Conservation (phyloP, 1,139 yeast genomes). For the Protomyces arabidopsidicola region DNA sequence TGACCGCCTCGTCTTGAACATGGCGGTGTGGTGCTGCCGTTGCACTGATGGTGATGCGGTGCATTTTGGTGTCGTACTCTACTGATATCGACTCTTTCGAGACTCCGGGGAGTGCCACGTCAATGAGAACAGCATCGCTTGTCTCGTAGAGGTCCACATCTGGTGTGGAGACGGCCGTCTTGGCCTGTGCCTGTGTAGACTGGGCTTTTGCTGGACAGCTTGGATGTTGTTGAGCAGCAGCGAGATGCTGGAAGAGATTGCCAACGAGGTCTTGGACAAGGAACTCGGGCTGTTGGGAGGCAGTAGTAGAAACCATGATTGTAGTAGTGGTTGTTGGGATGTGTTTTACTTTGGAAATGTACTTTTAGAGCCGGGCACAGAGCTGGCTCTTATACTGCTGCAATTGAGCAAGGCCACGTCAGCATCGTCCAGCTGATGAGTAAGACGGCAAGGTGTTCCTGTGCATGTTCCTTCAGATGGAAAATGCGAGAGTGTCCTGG, state of each 20-base stretch:
- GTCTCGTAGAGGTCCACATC: conserved; percentile 17
- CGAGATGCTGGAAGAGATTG: neutral
- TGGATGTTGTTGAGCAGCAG: neutral
- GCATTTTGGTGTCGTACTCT: conserved; percentile 16
- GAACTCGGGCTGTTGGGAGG: neutral
- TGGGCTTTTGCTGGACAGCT: neutral
- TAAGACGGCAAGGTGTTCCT: neutral
- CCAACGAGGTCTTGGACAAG: neutral
- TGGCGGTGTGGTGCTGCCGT: neutral
- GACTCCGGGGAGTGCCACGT: conserved; percentile 23
- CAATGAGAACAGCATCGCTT: conserved; percentile 1
- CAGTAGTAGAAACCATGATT: neutral
- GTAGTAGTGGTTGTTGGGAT: neutral
- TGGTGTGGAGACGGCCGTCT: neutral
- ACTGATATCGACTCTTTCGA: conserved; percentile 10
- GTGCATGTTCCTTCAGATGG: neutral
- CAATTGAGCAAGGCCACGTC: neutral
- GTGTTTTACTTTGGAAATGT: neutral
- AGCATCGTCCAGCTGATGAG: neutral
- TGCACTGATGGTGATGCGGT: conserved; percentile 3
- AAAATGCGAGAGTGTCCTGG: neutral
- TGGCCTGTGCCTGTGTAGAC: neutral
- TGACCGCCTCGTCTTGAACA: neutral
- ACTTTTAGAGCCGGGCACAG: neutral
- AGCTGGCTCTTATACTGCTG: neutral